Evolutionary conservation across 176 grass and related monocot genomes (phyloP).

Genomic region (Raddia guianensis): DNA sequence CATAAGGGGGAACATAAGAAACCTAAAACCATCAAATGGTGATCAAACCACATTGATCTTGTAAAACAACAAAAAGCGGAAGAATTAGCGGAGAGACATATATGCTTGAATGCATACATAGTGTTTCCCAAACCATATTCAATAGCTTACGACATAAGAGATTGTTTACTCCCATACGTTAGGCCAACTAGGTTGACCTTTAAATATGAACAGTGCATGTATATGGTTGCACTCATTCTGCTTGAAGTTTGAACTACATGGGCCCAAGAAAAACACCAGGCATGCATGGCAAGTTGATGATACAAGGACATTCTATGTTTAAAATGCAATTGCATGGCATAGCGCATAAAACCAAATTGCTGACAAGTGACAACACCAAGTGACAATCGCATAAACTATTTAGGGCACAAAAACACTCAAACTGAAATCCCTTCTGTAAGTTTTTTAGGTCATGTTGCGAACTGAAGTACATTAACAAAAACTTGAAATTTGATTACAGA

Average conservation of each 20-base stretch:
- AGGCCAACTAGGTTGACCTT: not conserved
- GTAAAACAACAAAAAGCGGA: not conserved
- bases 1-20: not conserved
- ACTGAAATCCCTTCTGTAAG: not conserved
- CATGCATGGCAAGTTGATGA: not conserved
- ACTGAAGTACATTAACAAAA: not conserved
- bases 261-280: not conserved
- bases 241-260: not conserved
- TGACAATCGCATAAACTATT: not conserved
- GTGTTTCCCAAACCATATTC: slow-evolving; percentile 1
- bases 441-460: not conserved
- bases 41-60: not conserved
- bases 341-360: not conserved
- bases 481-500: not conserved
- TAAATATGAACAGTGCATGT: not conserved
- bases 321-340: not conserved
- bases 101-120: not conserved
- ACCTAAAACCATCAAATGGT: not conserved
- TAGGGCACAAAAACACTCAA: not conserved
- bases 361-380: not conserved
- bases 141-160: not conserved
- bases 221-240: not conserved
- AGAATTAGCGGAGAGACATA: not conserved
- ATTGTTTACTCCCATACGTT: not conserved
- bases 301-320: not conserved